Conservation (phyloP, 2,329 filamentous ascomycete species). For the Teratosphaeria pseudoeucalypti region DNA sequence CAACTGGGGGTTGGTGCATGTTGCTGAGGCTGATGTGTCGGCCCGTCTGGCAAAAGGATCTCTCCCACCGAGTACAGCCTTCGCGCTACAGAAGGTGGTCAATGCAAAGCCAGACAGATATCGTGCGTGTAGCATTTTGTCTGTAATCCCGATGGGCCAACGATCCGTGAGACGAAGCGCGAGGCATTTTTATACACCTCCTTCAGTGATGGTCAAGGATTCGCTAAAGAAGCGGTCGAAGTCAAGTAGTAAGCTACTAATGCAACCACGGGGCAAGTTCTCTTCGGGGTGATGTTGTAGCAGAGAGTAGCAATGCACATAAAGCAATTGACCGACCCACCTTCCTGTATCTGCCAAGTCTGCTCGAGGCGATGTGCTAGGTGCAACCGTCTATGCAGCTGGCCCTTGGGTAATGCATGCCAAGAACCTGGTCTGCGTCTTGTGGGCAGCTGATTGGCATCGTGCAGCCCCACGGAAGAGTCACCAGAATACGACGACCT, state of each 20-base stretch:
- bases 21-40: conserved; percentile 8
- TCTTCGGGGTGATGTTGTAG: background rate
- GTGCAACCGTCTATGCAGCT: background rate
- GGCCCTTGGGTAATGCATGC: background rate
- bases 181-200: background rate
- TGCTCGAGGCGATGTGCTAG: background rate
- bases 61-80: conserved; percentile 16
- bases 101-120: conserved; percentile 15
- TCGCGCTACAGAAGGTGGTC: conserved; percentile 17
- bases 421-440: background rate
- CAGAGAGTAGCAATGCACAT: background rate
- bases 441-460: background rate
- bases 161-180: background rate
- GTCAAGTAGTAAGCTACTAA: background rate
- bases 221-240: background rate
- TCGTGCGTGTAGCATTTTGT: conserved; percentile 18
- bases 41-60: conserved; percentile 6
- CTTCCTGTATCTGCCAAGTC: background rate
- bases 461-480: background rate
- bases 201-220: background rate
- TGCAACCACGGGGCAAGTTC: background rate
- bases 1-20: conserved; percentile 35
- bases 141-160: background rate
- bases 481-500: background rate
- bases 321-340: background rate